Conservation (phyloP, 2,329 filamentous ascomycete species). For the Calcarisporium arbuscula region DNA sequence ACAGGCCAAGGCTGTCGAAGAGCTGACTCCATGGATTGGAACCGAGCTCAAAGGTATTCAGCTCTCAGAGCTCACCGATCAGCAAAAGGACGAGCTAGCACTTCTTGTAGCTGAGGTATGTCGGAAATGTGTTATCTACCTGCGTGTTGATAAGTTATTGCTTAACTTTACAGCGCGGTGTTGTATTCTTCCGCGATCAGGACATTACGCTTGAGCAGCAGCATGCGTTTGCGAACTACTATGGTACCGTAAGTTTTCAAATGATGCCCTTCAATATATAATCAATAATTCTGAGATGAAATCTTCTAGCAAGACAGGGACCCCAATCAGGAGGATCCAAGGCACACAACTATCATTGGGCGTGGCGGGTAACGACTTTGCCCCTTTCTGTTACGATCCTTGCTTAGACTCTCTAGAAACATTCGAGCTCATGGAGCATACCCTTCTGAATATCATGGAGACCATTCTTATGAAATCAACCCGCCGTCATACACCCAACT, state of each 20-base stretch:
- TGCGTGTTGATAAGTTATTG: not conserved
- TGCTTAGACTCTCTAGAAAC: constrained; percentile 1
- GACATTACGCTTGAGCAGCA: constrained; percentile 30
- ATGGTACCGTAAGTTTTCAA: constrained; percentile 6
- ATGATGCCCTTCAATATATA: not conserved
- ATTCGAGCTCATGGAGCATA: constrained; percentile 4
- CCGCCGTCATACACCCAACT: constrained; percentile 44
- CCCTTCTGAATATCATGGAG: constrained; percentile 43
- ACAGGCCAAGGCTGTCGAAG: constrained; percentile 2
- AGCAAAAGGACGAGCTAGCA: constrained; percentile 45
- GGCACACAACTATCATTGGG: constrained; percentile 8
- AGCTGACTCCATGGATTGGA: constrained; percentile 38
- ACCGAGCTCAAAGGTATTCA: constrained; percentile 33
- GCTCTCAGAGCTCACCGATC: constrained; percentile 34
- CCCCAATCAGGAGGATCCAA: constrained; percentile 8
- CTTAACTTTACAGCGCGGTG: constrained; percentile 25
- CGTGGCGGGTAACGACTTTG: constrained; percentile 5
- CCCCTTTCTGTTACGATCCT: not conserved
- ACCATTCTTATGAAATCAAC: constrained; percentile 45
- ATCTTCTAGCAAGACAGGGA: constrained; percentile 7
- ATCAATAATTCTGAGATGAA: not conserved
- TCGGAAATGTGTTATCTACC: not conserved
- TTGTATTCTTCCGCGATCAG: constrained; percentile 42
- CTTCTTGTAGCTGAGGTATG: constrained; percentile 33
- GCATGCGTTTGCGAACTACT: constrained; percentile 24